These are phyloP conservation scores for Cutaneotrichosporon mucoides DNA, from an alignment of 1,284 basidiomycete species.

Conservation along the genomic window DNA sequence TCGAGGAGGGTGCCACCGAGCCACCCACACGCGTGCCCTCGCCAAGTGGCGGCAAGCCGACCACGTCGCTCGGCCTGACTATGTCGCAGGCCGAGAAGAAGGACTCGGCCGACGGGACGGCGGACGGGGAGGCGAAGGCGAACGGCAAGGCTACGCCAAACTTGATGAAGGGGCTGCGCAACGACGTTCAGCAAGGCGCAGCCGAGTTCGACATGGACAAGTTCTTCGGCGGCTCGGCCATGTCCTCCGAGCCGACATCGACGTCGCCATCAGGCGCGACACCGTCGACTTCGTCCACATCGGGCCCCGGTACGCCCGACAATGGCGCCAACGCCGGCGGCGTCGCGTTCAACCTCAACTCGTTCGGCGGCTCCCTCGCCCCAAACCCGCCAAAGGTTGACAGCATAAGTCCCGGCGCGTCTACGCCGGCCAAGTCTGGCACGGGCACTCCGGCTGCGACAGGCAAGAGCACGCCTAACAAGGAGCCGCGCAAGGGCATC, in stretches of 20 bases:
- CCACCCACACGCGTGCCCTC: slow-evolving; percentile 58
- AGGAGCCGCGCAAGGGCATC: background rate
- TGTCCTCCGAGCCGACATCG: too few relatives aligned
- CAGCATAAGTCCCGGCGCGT: too few relatives aligned
- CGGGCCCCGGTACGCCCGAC: too few relatives aligned
- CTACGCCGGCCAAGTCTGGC: too few relatives aligned
- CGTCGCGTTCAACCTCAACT: slow-evolving; percentile 48
- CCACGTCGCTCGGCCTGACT: too few relatives aligned
- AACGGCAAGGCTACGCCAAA: slow-evolving; percentile 36
- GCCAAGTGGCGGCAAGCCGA: slow-evolving; percentile 24
- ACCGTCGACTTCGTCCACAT: too few relatives aligned
- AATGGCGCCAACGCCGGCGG: slow-evolving; percentile 41
- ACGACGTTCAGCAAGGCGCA: slow-evolving; percentile 46
- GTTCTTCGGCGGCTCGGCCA: slow-evolving; percentile 22
- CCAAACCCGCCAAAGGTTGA: too few relatives aligned
- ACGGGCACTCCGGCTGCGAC: too few relatives aligned
- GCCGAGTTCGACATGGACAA: slow-evolving; percentile 49
- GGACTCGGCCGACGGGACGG: too few relatives aligned
- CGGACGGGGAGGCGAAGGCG: background rate
- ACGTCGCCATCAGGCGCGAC: too few relatives aligned
- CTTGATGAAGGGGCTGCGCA: slow-evolving; percentile 56
- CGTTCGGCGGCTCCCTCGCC: slow-evolving; percentile 21
- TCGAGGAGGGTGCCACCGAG: slow-evolving; percentile 49
- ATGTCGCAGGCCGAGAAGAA: too few relatives aligned
- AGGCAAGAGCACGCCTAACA: too few relatives aligned